Percentiles rank a stretch among this genome's conserved stretches.
phyloP scores from a whole-genome alignment of 805 yeast genomes.

The Ogataea thermomethanolica region DNA sequence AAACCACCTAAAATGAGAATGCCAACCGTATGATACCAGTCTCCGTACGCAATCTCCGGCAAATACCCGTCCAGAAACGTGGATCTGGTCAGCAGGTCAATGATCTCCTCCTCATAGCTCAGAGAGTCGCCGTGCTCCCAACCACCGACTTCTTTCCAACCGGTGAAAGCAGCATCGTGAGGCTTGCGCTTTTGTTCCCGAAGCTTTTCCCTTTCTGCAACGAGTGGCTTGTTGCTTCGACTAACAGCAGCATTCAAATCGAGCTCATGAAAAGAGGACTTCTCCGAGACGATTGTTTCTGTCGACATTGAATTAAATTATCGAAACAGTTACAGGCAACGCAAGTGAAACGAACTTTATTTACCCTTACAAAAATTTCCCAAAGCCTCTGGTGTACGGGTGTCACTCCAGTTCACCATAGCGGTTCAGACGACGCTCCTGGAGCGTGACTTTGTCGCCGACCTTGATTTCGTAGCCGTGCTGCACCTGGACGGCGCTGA shows the following conservation, averaged over 20 bases:
- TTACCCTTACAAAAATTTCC: conserved; percentile 10
- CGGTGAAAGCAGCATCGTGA: conserved; percentile 68
- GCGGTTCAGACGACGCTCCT: conserved; percentile 18
- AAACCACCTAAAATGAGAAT: conserved; percentile 63
- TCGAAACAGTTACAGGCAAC: background rate
- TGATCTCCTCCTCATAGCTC: conserved; percentile 64
- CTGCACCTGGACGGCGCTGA: conserved; percentile 24
- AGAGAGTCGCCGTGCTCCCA: conserved; percentile 71
- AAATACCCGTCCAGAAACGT: conserved; percentile 73
- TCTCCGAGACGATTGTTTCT: conserved; percentile 4
- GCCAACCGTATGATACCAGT: conserved; percentile 93
- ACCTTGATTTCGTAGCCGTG: conserved; percentile 17
- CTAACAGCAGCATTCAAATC: conserved; percentile 29
- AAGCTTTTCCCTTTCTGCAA: conserved; percentile 17
- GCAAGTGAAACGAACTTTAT: conserved; percentile 14
- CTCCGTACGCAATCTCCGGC: conserved; percentile 80
- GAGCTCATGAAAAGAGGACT: conserved; percentile 11
- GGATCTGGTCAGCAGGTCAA: conserved; percentile 65
- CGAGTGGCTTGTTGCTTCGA: conserved; percentile 22
- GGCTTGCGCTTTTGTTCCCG: conserved; percentile 38
- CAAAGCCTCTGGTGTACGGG: conserved; percentile 11
- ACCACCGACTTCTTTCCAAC: conserved; percentile 93
- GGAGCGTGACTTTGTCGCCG: conserved; percentile 21
- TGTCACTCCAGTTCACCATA: conserved; percentile 13
- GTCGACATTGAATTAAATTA: conserved; percentile 3